Base-by-base conservation (phyloP, 2,329 filamentous ascomycete species). In the Paecilomyces formosus region DNA sequence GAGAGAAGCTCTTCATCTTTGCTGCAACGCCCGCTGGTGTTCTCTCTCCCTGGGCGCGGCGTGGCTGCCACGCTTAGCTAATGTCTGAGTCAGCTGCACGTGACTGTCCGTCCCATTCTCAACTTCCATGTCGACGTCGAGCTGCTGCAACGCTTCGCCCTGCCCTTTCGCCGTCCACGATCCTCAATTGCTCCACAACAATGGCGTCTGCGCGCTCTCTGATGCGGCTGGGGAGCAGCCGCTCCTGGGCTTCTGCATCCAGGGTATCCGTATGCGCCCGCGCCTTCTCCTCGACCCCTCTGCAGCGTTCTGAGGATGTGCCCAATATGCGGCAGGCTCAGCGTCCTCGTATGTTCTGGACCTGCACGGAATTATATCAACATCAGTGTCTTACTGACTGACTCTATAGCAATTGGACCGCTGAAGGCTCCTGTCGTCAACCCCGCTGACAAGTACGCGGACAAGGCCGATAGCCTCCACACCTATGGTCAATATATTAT, bases 401-500 rank as follows among this genome's bases (percentile, higher is more conserved):
- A 52, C 52, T 56, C 28, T 60, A 22, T 58, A 81, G 80, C 78
- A 56, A 65, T 72, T 59, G 86, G 85, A 66, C 82, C 85, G 65
- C 85, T 97, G 64, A 85, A 89, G 71, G 88, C 81, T 22, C 89
- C 92, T 59, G 79, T 95, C 68, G 84, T 96, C 70, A 97, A 97
- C 78, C 92, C 93, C 35, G 85, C 90, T 75, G 94, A 97, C 82
- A 96, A 94, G 78, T 95, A 92, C 78, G 82, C 88, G 74, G 87
- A 89, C 72, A 94, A 93, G 80, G 85, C 89, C 66, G 89, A 96
- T 65, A 84, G 88, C 72, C 82, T 97, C 72, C 94, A 99, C 82
- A 88, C 87, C 70, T 99, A 99, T 73, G 94, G 94, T 70, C 87
- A 95, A 72, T 99, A 96, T 84, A 80, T 99, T 70, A 93, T 99